These are phyloP conservation scores for Fusarium nurragi DNA, from an alignment of 2,329 filamentous ascomycete genomes.

Conservation along the genomic window DNA sequence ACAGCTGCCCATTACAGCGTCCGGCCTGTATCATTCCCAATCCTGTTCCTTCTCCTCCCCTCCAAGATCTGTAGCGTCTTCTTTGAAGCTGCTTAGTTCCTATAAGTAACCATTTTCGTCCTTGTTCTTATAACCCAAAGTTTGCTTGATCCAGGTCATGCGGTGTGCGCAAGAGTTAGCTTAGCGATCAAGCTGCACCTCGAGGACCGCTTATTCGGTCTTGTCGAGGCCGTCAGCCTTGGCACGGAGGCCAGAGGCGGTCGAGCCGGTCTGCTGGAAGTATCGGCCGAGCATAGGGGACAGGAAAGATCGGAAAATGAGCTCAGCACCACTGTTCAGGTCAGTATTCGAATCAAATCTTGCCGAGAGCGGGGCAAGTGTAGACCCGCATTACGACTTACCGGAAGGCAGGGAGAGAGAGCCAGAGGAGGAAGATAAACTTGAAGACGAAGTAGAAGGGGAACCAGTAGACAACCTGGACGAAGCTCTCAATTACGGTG, in stretches of 20 bases:
- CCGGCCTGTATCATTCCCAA: conserved; percentile 12
- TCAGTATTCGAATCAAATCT: conserved; percentile 29
- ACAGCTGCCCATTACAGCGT: conserved; percentile 16
- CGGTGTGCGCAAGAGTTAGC: conserved; percentile 33
- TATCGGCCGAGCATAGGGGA: conserved; percentile 91
- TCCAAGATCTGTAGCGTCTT: conserved; percentile 11
- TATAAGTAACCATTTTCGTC: conserved; percentile 22
- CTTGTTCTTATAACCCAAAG: conserved; percentile 33
- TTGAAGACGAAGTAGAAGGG: conserved; percentile 99
- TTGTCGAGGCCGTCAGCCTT: conserved; percentile 84
- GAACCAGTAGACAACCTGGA: conserved; percentile 92
- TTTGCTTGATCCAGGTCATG: conserved; percentile 39
- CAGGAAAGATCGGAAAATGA: conserved; percentile 96
- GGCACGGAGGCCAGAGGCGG: conserved; percentile 86
- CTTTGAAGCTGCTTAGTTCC: conserved; percentile 22
- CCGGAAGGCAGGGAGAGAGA: conserved; percentile 93
- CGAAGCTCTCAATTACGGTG: conserved; percentile 82
- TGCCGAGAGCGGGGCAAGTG: conserved; percentile 7
- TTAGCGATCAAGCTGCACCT: conserved; percentile 43
- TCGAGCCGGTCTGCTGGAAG: conserved; percentile 77
- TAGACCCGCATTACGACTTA: conserved; percentile 59
- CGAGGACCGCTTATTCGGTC: conserved; percentile 62
- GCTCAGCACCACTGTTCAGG: conserved; percentile 80
- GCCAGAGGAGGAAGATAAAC: conserved; percentile 97
- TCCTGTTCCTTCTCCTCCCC: conserved; percentile 28